These are phyloP conservation scores for Populus nigra DNA, from an alignment of 345 rosid genomes.

Conservation along the genomic window DNA sequence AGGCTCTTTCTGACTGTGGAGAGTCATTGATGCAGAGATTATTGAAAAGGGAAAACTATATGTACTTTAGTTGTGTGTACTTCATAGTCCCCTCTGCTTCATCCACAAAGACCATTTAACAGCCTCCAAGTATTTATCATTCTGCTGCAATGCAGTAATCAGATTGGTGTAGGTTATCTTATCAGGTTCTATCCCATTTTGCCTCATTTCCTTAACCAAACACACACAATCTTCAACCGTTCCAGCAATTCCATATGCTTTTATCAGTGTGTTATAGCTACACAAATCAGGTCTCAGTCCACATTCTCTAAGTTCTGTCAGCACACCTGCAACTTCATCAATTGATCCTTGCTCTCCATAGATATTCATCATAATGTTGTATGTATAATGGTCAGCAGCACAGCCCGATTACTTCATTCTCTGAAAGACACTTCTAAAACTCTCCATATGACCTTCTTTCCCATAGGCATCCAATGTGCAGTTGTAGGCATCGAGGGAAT, in stretches of 20 bases:
- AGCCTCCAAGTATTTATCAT: constrained; percentile 84
- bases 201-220: constrained; percentile 83
- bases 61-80: neutral
- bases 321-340: constrained; percentile 59
- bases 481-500: constrained; percentile 91
- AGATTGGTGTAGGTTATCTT: constrained; percentile 69
- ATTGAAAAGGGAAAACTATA: neutral
- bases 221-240: constrained; percentile 83
- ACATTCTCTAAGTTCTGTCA: constrained; percentile 57
- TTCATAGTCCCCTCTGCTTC: constrained; percentile 74
- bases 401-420: constrained; percentile 62
- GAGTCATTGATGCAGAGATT: neutral
- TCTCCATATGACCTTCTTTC: constrained; percentile 75
- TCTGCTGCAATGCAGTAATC: constrained; percentile 63
- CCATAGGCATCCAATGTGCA: constrained; percentile 82
- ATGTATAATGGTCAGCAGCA: constrained; percentile 62
- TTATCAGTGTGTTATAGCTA: constrained; percentile 89
- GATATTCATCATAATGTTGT: constrained; percentile 83
- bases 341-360: constrained; percentile 85
- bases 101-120: constrained; percentile 95
- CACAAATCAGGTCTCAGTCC: constrained; percentile 72
- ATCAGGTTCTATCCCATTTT: constrained; percentile 63
- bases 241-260: constrained; percentile 92
- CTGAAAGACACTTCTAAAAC: constrained; percentile 59
- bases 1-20: neutral